Base-by-base conservation (phyloP, 176 grass and related monocot species). In the Triticum timopheevii region DNA sequence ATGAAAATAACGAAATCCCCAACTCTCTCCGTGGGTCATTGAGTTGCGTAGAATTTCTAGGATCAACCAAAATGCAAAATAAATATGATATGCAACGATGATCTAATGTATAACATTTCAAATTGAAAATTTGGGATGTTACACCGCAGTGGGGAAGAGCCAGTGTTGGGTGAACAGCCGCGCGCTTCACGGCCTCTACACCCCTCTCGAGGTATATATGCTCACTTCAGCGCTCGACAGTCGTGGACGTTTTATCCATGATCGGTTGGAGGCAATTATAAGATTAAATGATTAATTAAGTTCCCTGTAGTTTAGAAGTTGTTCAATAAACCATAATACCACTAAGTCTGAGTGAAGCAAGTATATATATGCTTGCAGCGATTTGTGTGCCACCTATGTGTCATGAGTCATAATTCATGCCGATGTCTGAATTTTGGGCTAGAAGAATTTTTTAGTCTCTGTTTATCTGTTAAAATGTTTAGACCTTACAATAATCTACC, bases 121-220 rank as follows among this genome's bases (percentile, higher is more conserved):
- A 27, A 27, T 27, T 27, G 25, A 27, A 27, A 27, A 1, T 27
- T 27, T 27, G 25, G 25, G 25, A 27, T 27, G 25, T 27, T 27
- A 27, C 25, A 27, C 25, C 25, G 58, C 25, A 36, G 19, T 23
- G 19, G 45, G 9, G 66, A 30, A 19, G 68, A 25, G 65, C 86
- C 86, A 73, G 58, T 76, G 64, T 61, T 92, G 89, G 3, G 52
- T 66, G 7, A 94, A 91, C 84, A n/a, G 86, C 39, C 84, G 79
- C 38, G 92, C 90, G 31, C 86, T 95, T 23, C 93, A 92, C 33
- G 92, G 93, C 19, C 90, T 98, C 74, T 89, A 91, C 88, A 82
- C 89, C 54, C 86, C 93, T 3, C 62, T 98, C 82, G 93, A 98
- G 96, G 96, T 95, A 65, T 40, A 49, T 45, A 45, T 45, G 38